Evolutionary conservation across 2,329 filamentous ascomycete genomes (phyloP), one percentile per base, ranked within the genome.

Genomic region (Monosporascus cannonballus): DNA sequence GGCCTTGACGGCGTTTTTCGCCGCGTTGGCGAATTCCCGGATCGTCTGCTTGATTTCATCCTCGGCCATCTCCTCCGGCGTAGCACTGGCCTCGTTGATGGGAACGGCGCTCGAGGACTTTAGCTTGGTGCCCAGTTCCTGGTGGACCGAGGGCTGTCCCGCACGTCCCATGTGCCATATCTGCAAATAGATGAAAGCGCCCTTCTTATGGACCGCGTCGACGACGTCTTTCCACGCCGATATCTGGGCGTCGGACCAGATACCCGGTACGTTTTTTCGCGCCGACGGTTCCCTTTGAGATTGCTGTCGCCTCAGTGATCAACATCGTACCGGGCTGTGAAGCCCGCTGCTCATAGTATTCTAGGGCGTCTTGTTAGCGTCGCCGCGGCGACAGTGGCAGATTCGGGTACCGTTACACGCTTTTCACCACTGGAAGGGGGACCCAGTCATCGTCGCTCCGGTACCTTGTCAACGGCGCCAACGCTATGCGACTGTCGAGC

Each of bases 1-100:
- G 3, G 78, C 80, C 18, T 77, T 67, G 3, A 89, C 64, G 0
- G 87, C 79, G 27, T 81, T 75, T 54, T 76, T 75, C 1, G 78
- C 74, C 1, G 79, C 77, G 0, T 73, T 75, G 1, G 76, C 78
- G 66, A 79, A 90, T 0, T 83, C 81, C 0, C 64, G 66, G 67
- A 90, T 87, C 56, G 84, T 76, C 3, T 76, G 66, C 59, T 80
- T 73, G 51, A 92, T 92, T 18, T 90, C 86, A 1, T 78, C 71
- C 49, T 81, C 74, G 0, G 79, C 86, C 77, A 92, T 80, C 24
- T 76, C 84, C 50, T 79, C 80, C 2, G 86, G 86, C 4, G 77
- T 77, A 0, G 68, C 69, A 1, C 70, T 67, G 8, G 80, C 74
- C 4, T 78, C 78, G 42, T 76, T 72, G 2, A 78, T 69, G 17